Evolutionary conservation across 73 alveolate genomes (phyloP), one percentile per base, ranked within the genome.

Genomic region (Paramecium sonneborni): DNA sequence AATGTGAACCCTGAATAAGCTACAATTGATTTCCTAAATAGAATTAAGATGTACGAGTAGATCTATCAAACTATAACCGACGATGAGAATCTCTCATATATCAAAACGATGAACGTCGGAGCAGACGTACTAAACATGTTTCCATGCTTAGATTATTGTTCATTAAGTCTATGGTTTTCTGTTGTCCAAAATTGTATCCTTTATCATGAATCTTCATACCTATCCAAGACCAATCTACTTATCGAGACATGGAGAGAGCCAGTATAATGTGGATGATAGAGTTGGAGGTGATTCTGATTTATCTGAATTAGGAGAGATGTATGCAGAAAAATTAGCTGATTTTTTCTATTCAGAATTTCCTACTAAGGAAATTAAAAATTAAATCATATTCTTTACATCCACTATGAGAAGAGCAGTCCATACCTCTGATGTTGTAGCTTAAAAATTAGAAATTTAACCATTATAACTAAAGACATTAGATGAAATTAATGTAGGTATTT

Each of bases 261-360:
- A 44, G 8, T 87, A 23, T 89, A 92, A 92, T 67, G 30, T 37
- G 3, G 94, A 69, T n/a, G 92, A 86, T 6, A 67, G 94, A 20
- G 72, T 92, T 26, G 96, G 96, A 10, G 96, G 96, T 18, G 94
- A 92, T 85, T 82, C 96, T n/a, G 82, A 52, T 12, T 35, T 92
- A 44, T 43, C 94, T 3, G 92, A 86, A n/a, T 44, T 69, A n/a
- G 96, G 96, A 1, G 41, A 92, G 43, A 38, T 20, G 76, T 92
- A 57, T 43, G 92, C 90, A 15, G 62, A 67, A 8, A 43, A 55
- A 8, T 67, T 87, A 38, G 56, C 92, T 9, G 85, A 72, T 12
- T 92, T 44, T 30, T 92, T 92, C 72, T n/a, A 44, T 26, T 85
- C 11, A 6, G 87, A 74, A 37, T 74, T 74, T 2, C 43, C 88